Percentiles rank a stretch among this genome's conserved stretches.
These are phyloP conservation scores for Sparassis latifolia DNA, from an alignment of 1,284 basidiomycete genomes.

Conservation along the genomic window DNA sequence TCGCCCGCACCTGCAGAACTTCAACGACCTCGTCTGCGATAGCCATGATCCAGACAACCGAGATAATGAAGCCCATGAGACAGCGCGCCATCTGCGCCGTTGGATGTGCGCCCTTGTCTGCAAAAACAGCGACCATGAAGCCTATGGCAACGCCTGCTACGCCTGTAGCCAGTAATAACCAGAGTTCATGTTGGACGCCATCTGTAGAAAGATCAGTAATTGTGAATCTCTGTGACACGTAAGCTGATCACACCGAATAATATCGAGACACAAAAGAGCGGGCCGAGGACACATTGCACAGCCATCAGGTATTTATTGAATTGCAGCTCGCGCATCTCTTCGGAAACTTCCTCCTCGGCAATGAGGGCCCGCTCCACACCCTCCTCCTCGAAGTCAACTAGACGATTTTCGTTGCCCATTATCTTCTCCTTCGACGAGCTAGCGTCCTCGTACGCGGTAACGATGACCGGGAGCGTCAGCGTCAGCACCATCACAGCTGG, in stretches of 20 bases:
- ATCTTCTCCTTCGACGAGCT: conserved; percentile 41
- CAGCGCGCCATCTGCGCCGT: conserved; percentile 70
- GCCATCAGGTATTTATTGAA: conserved; percentile 83
- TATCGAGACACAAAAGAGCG: conserved; percentile 69
- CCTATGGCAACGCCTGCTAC: conserved; percentile 51
- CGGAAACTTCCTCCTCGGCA: conserved; percentile 59
- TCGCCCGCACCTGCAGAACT: conserved; percentile 63
- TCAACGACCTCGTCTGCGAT: conserved; percentile 93
- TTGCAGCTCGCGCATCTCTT: conserved; percentile 54
- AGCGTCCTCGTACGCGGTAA: conserved; percentile 45
- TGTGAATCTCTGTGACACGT: background rate
- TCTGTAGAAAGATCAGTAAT: conserved; percentile 31
- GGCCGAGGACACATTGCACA: conserved; percentile 73
- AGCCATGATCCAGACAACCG: conserved; percentile 93
- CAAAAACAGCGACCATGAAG: conserved; percentile 54
- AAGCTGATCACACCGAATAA: conserved; percentile 56
- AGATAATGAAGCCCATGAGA: conserved; percentile 82
- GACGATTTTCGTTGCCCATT: conserved; percentile 29
- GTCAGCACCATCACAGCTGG: conserved; percentile 87
- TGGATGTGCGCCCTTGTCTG: conserved; percentile 53
- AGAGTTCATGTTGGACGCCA: conserved; percentile 44
- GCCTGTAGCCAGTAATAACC: conserved; percentile 51
- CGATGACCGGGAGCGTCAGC: conserved; percentile 86
- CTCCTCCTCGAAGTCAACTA: conserved; percentile 68
- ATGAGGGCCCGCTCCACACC: conserved; percentile 55